Base-by-base conservation (phyloP, 371 early-diverging fungal genomes). In the Mucor indicus region DNA sequence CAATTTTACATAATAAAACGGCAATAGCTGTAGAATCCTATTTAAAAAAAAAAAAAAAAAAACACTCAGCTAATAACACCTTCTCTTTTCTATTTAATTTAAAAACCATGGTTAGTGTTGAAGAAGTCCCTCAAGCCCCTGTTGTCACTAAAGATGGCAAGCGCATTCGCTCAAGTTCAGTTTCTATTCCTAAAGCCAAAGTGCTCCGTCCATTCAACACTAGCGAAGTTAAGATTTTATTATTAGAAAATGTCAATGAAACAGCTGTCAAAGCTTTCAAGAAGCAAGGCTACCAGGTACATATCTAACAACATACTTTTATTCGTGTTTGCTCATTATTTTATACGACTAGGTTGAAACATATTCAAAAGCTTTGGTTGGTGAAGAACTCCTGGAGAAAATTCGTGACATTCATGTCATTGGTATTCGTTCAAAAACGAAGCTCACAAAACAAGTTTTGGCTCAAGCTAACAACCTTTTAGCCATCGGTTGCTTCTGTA, bases 401-500 rank as follows among this genome's bases (percentile, higher is more conserved):
- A 95, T 98, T 68, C 77, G 79, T 45, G 90, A 93, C 68, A 93
- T 90, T 22, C 95, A 96, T 69, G 92, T 85, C 23, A 79, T 98
- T 56, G 97, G 98, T 55, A 89, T 98, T 64, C 86, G 93, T 61
- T 87, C 79, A 63, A 98, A 98, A 83, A 96, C 98, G 23, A 86
- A 89, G 66, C 79, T 98, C 13, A 95, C 94, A 32, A 86, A 84
- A 43, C 81, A 84, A 48, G 86, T 96, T 17, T 70, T 98, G 20
- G 74, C 82, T 21, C 83, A 86, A 37, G 98, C 97, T 38, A 86
- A 88, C 66, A 92, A 94, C 48, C 74, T 98, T 21, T 62, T 90
- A 4, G 92, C 83, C 13, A 89, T 98, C 62, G 98, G 98, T 19
- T 98, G 98, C 65, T 98, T 98, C 84, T 98, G 98, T 72, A 96